phyloP scores from a whole-genome alignment of 2,329 filamentous ascomycete genomes.

The Colletotrichum chlorophyti region DNA sequence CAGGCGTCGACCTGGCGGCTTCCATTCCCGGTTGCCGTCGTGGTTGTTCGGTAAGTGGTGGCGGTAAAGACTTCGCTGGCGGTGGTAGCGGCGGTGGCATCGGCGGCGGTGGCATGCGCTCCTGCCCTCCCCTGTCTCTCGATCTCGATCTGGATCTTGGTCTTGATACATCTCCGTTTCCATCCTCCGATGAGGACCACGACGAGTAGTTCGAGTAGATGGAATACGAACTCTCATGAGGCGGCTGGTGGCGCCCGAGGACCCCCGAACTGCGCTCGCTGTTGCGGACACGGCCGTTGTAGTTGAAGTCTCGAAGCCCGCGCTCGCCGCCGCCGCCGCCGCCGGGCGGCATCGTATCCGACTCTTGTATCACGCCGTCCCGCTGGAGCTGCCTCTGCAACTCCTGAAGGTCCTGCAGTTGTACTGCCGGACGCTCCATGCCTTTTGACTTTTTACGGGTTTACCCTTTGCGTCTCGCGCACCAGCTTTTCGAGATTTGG shows the following conservation, averaged over 20 bases:
- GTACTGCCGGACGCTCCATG: constrained; percentile 8
- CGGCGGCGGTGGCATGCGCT: background rate
- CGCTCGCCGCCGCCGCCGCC: constrained; percentile 16
- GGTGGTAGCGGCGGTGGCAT: background rate
- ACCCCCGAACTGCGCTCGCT: constrained; percentile 20
- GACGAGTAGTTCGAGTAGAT: constrained; percentile 20
- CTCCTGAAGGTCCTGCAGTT: constrained; percentile 20
- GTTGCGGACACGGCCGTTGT: constrained; percentile 25
- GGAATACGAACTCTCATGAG: constrained; percentile 5
- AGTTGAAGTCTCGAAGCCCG: constrained; percentile 24
- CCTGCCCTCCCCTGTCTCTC: background rate
- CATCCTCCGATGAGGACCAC: constrained; percentile 6
- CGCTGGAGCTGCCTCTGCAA: constrained; percentile 5
- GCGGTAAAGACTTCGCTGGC: background rate
- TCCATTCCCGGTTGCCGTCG: background rate
- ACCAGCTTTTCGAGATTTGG: background rate
- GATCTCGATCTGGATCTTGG: background rate
- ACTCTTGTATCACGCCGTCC: constrained; percentile 1
- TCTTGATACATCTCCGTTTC: background rate
- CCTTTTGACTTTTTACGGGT: background rate
- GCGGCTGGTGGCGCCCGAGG: constrained; percentile 7
- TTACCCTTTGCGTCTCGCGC: background rate
- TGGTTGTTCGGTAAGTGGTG: constrained; percentile 5
- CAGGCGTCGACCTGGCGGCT: background rate
- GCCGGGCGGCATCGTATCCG: background rate